Percentiles rank a stretch among this genome's conserved stretches.
Conservation (phyloP, 331 rosid species). For the Rosa hybrid region DNA sequence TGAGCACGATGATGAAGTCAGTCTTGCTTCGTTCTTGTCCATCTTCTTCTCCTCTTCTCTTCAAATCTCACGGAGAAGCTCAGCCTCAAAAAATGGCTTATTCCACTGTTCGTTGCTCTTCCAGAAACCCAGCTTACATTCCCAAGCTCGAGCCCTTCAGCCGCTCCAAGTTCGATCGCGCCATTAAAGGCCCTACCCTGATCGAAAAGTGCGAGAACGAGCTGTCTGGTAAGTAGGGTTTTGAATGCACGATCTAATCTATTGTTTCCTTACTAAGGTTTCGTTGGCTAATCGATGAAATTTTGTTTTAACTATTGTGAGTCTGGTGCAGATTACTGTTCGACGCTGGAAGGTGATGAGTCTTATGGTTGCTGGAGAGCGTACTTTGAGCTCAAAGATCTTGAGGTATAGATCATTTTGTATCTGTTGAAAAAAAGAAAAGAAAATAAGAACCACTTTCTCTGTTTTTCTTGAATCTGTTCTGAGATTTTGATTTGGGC, state of each 20-base stretch:
- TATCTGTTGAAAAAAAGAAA: too few relatives aligned
- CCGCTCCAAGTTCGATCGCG: constrained; percentile 56
- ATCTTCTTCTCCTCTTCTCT: constrained; percentile 30
- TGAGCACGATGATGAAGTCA: constrained; percentile 36
- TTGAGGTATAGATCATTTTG: constrained; percentile 44
- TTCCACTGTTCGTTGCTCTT: constrained; percentile 41
- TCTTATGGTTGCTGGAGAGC: constrained; percentile 92
- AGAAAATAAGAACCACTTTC: not conserved
- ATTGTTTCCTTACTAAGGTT: not conserved
- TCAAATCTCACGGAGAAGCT: constrained; percentile 29
- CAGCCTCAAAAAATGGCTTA: constrained; percentile 20
- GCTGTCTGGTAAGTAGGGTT: constrained; percentile 42
- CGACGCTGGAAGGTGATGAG: constrained; percentile 82
- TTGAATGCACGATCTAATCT: not conserved
- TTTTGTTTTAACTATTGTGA: not conserved
- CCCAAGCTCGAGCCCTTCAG: constrained; percentile 82
- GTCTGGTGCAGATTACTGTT: constrained; percentile 66
- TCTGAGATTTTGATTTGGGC: not conserved
- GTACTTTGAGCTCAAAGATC: constrained; percentile 83
- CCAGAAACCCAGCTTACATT: constrained; percentile 48
- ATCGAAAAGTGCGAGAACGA: constrained; percentile 66
- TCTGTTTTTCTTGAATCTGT: not conserved
- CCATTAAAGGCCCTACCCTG: constrained; percentile 52
- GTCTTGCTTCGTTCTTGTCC: constrained; percentile 42
- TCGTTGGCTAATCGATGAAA: not conserved